Evolutionary conservation across 768 basidiomycete genomes (phyloP), one percentile per base, ranked within the genome.

Genomic region (Suillus decipiens): DNA sequence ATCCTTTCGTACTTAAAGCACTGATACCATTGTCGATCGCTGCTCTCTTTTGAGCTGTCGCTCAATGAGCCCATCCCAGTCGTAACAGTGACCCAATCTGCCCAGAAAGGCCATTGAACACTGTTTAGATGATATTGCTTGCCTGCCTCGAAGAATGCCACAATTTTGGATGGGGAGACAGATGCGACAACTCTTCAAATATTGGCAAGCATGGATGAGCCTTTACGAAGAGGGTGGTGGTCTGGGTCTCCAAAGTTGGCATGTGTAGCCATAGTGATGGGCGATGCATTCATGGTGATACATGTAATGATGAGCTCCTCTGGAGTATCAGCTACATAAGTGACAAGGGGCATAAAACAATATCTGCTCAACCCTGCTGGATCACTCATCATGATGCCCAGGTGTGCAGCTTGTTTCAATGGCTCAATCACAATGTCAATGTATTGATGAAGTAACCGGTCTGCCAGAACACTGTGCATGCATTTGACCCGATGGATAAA

Each of bases 41-140:
- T n/a, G n/a, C n/a, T n/a, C n/a, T n/a, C n/a, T n/a, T n/a, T n/a
- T n/a, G n/a, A n/a, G n/a, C n/a, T n/a, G n/a, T n/a, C n/a, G n/a
- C n/a, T n/a, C n/a, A n/a, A n/a, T n/a, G n/a, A n/a, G n/a, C n/a
- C n/a, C n/a, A n/a, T n/a, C n/a, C n/a, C n/a, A n/a, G n/a, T n/a
- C n/a, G n/a, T n/a, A n/a, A n/a, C n/a, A n/a, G n/a, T 59, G 6
- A 70, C 56, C 75, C 75, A 81, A 61, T 78, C 71, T 2, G 69
- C 47, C 78, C 78, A 81, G 61, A 80, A 77, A 5, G 73, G 78
- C 4, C 5, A 1, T 10, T 22, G 11, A 12, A 67, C 62, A 19
- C 62, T 43, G 22, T 68, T 68, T 22, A 70, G 53, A 10, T 14
- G 10, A 5, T 56, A 48, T 1, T 7, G 14, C 37, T 56, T 64